Evolutionary conservation across 352 stramenopile genomes (phyloP).

Genomic region (Phytopythium cucurbitacearum): DNA sequence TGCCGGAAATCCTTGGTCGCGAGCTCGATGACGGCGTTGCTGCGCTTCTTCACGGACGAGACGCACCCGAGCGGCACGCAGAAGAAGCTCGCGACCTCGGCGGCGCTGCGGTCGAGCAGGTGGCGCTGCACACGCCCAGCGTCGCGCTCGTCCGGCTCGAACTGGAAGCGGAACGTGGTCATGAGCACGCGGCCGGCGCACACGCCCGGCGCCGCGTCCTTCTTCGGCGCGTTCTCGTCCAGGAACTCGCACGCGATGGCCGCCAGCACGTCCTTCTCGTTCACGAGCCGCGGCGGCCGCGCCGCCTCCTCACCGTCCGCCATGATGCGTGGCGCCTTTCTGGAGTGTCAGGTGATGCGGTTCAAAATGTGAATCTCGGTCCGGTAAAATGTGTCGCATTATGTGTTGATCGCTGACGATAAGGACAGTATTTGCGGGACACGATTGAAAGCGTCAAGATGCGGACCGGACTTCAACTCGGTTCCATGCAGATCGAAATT

Average conservation of each 20-base stretch:
- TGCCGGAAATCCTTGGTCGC: conserved; percentile 75
- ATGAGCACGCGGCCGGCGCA: conserved; percentile 73
- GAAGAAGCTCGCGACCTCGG: conserved; percentile 79
- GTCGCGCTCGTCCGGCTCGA: conserved; percentile 58
- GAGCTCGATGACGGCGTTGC: conserved; percentile 72
- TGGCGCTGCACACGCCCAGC: conserved; percentile 46
- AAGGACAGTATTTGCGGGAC: no score
- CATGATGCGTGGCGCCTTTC: conserved; percentile 12
- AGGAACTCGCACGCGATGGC: conserved; percentile 75
- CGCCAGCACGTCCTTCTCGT: conserved; percentile 72
- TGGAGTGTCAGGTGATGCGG: not conserved
- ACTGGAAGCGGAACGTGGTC: conserved; percentile 86
- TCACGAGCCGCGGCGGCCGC: conserved; percentile 40
- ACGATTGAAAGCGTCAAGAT: no score
- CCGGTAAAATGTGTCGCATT: not conserved
- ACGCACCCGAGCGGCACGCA: conserved; percentile 71
- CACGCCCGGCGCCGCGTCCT: conserved; percentile 54
- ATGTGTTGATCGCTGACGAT: not conserved
- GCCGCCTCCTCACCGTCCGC: conserved; percentile 17
- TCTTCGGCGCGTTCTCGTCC: conserved; percentile 50
- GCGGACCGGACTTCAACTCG: no score
- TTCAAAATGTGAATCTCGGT: not conserved
- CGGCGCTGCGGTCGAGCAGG: conserved; percentile 44
- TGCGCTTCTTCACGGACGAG: conserved; percentile 64
- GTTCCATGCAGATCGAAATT: no score